Evolutionary conservation across 2,329 filamentous ascomycete species (phyloP).

Genomic region (Alternaria metachromatica): DNA sequence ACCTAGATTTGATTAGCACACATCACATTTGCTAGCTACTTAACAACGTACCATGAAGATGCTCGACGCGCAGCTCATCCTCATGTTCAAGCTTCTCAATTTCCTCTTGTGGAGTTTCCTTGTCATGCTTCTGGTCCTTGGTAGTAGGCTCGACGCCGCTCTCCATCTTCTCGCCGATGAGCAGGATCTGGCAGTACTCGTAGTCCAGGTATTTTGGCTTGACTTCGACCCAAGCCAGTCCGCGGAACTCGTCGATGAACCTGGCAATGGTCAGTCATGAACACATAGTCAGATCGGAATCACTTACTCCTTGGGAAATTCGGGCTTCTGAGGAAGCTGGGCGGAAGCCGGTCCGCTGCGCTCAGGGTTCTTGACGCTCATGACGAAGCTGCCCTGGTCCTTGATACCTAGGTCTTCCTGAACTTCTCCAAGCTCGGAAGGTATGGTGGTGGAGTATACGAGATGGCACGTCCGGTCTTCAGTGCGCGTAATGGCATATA

Average conservation of each 20-base stretch:
- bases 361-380: conserved; percentile 81
- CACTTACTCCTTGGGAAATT: conserved; percentile 73
- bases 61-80: conserved; percentile 70
- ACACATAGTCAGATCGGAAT: rapidly evolving
- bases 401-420: conserved; percentile 77
- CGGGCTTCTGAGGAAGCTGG: conserved; percentile 67
- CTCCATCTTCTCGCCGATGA: conserved; percentile 73
- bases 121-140: conserved; percentile 62
- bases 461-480: conserved; percentile 73
- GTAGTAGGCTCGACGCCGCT: conserved; percentile 64
- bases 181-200: conserved; percentile 75
- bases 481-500: conserved; percentile 80
- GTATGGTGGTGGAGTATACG: conserved; percentile 79
- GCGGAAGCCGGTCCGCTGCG: conserved; percentile 69
- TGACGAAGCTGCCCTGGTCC: conserved; percentile 75
- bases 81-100: conserved; percentile 78
- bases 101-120: conserved; percentile 72
- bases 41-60: conserved; percentile 58
- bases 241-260: conserved; percentile 73
- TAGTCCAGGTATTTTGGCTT: conserved; percentile 78
- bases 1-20: conserved; percentile 47
- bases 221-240: conserved; percentile 76
- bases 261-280: conserved; percentile 47
- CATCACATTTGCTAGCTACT: not conserved
- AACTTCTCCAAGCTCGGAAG: conserved; percentile 70